These are phyloP conservation scores for Pterocarpus santalinus DNA, from an alignment of 306 rosid genomes.

Conservation along the genomic window DNA sequence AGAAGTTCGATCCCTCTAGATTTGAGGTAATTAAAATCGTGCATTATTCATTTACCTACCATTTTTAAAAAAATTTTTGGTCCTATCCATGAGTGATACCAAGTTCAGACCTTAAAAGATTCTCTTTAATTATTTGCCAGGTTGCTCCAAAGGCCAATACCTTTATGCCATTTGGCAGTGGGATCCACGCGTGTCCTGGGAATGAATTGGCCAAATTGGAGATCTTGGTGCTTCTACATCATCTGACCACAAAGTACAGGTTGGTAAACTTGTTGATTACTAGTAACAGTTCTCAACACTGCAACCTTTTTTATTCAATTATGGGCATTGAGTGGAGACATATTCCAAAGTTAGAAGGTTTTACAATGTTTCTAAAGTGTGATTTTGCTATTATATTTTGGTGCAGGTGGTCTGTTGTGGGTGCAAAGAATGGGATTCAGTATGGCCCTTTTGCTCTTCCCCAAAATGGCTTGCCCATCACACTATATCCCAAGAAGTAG, in stretches of 20 bases:
- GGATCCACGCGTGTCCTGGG: slow-evolving; percentile 95
- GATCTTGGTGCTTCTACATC: slow-evolving; percentile 86
- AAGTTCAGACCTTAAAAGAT: slow-evolving; percentile 35
- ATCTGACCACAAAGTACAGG: slow-evolving; percentile 95
- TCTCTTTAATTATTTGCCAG: slow-evolving; percentile 52
- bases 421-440: slow-evolving; percentile 85
- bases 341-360: slow-evolving; percentile 45
- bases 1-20: slow-evolving; percentile 91
- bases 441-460: slow-evolving; percentile 99
- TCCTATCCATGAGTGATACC: neutral
- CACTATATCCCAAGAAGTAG: slow-evolving; percentile 59
- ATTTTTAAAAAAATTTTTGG: neutral
- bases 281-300: neutral
- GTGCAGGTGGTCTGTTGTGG: slow-evolving; percentile 80
- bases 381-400: slow-evolving; percentile 12
- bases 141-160: slow-evolving; percentile 89
- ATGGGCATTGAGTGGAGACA: slow-evolving; percentile 1
- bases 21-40: slow-evolving; percentile 73
- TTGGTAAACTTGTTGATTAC: slow-evolving; percentile 47
- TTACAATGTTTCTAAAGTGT: slow-evolving; percentile 10
- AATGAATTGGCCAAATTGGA: slow-evolving; percentile 96
- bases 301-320: neutral
- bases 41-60: neutral
- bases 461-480: slow-evolving; percentile 89
- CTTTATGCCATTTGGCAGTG: slow-evolving; percentile 97